phyloP scores from a whole-genome alignment of 108 stramenopile genomes.

The Fistulifera pelliculosa region DNA sequence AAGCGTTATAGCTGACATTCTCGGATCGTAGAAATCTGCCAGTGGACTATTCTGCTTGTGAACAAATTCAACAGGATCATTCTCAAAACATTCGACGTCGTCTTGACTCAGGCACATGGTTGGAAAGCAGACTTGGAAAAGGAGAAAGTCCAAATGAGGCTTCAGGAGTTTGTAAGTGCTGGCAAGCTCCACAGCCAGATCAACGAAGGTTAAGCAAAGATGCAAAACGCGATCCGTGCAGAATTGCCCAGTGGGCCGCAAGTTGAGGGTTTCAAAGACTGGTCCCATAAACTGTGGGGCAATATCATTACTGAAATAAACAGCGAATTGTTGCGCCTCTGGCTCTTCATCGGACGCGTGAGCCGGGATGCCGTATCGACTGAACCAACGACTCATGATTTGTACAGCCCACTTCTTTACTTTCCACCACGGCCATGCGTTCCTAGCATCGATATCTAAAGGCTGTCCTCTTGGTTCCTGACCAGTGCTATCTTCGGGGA shows the following conservation, averaged over 20 bases:
- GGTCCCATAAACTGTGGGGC: constrained; percentile 81
- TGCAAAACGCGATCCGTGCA: constrained; percentile 94
- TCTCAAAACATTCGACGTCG: constrained; percentile 89
- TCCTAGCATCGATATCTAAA: constrained; percentile 71
- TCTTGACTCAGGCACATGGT: constrained; percentile 81
- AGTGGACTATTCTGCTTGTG: constrained; percentile 89
- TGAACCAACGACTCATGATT: constrained; percentile 88
- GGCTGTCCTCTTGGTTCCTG: constrained; percentile 67
- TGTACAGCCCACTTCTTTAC: constrained; percentile 96
- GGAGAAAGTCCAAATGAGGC: constrained; percentile 94
- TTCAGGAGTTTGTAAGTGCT: constrained; percentile 94
- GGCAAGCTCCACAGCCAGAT: constrained; percentile 84
- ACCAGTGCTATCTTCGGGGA: constrained; percentile 69
- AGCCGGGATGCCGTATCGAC: constrained; percentile 90
- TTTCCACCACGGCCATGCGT: constrained; percentile 97
- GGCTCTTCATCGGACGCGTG: constrained; percentile 70
- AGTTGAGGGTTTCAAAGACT: constrained; percentile 84
- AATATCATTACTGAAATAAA: constrained; percentile 77
- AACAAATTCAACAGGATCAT: constrained; percentile 95
- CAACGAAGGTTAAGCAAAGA: constrained; percentile 87
- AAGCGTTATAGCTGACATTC: constrained; percentile 88
- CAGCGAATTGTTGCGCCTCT: constrained; percentile 82
- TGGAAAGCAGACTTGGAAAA: constrained; percentile 95
- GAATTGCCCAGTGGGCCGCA: constrained; percentile 81
- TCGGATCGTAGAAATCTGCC: constrained; percentile 91